Conservation (phyloP, 1,139 yeast genomes). For the Yamadazyma mexicana region DNA sequence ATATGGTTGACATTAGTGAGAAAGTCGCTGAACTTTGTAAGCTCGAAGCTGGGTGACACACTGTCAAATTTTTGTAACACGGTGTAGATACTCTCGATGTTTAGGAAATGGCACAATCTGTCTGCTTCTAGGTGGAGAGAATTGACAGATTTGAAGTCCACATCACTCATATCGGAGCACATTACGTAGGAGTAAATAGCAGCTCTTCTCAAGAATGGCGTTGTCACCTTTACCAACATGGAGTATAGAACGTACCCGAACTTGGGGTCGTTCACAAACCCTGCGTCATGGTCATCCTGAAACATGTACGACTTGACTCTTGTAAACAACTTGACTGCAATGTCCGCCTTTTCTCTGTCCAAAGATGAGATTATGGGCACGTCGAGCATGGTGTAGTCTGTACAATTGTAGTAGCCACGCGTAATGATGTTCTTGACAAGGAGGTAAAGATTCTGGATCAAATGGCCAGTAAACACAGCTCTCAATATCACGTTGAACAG, state of each 20-base stretch:
- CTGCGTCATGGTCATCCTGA: conserved; percentile 12
- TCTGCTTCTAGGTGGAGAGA: conserved; percentile 54
- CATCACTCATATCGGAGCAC: conserved; percentile 53
- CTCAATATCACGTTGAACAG: conserved; percentile 41
- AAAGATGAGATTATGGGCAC: conserved; percentile 31
- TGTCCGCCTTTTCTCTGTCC: conserved; percentile 18
- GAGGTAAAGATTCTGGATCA: conserved; percentile 33
- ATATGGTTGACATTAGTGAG: conserved; percentile 10
- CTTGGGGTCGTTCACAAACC: conserved; percentile 16
- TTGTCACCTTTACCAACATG: conserved; percentile 54
- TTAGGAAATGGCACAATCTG: conserved; percentile 52
- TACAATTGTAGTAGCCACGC: conserved; percentile 23
- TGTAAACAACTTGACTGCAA: conserved; percentile 19
- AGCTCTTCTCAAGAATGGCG: conserved; percentile 69
- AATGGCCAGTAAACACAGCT: conserved; percentile 40
- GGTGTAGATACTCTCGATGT: conserved; percentile 36
- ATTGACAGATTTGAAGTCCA: conserved; percentile 20
- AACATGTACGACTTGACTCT: conserved; percentile 11
- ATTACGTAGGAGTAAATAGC: conserved; percentile 59
- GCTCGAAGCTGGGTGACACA: conserved; percentile 15
- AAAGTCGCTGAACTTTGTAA: conserved; percentile 20
- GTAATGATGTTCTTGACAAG: conserved; percentile 24
- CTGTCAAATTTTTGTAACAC: conserved; percentile 18
- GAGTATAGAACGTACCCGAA: conserved; percentile 48
- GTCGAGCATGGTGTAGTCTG: conserved; percentile 30